phyloP scores from a whole-genome alignment of 2,329 filamentous ascomycete species.

The Colletotrichum nymphaeae region DNA sequence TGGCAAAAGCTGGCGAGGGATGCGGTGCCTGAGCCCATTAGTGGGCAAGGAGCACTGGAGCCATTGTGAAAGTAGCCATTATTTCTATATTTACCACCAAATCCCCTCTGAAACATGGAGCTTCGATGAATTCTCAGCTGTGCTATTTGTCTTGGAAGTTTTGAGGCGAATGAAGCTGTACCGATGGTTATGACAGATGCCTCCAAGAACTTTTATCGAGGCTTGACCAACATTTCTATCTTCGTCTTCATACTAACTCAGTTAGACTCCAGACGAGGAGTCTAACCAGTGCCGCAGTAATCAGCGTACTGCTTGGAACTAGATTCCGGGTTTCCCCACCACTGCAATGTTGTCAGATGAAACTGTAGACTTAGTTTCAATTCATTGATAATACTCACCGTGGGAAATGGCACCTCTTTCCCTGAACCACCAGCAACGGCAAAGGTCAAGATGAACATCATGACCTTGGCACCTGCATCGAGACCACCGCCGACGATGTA shows the following conservation, averaged over 20 bases:
- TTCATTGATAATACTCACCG: not conserved
- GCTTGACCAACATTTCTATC: too few relatives aligned
- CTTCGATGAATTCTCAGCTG: not conserved
- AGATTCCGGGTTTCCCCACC: constrained; percentile 26
- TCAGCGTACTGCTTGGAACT: constrained; percentile 32
- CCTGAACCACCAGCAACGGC: constrained; percentile 37
- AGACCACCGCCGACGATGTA: constrained; percentile 38
- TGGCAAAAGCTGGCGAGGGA: constrained; percentile 12
- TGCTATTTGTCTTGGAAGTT: too few relatives aligned
- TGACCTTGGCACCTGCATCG: constrained; percentile 39
- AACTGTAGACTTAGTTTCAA: not conserved
- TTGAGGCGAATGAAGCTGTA: too few relatives aligned
- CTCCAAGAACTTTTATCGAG: not conserved
- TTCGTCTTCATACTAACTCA: too few relatives aligned
- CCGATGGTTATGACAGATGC: too few relatives aligned
- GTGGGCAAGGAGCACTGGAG: constrained; percentile 2
- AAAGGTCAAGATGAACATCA: constrained; percentile 39
- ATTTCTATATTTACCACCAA: not conserved
- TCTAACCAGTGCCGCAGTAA: constrained; percentile 25
- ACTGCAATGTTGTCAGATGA: constrained; percentile 1
- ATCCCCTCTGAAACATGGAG: too few relatives aligned
- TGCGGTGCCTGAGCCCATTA: not conserved
- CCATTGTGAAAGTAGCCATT: not conserved
- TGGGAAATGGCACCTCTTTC: constrained; percentile 35
- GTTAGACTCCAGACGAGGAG: not conserved